Conservation (phyloP, 352 stramenopile genomes). For the Phytophthora uliginosa region DNA sequence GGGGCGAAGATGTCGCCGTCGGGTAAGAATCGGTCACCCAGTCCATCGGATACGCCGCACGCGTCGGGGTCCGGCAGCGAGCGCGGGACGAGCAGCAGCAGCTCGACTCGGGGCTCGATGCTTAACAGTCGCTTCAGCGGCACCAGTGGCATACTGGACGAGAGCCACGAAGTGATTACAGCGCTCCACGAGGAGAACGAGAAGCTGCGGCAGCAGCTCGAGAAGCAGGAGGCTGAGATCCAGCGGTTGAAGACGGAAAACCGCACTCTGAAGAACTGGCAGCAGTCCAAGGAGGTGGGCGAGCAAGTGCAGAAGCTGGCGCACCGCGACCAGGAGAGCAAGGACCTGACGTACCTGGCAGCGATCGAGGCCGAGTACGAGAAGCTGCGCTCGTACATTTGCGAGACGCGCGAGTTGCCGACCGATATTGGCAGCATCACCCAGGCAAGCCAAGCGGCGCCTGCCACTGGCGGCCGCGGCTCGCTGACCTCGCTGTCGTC, state of each 20-base stretch:
- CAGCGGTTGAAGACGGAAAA: slow-evolving; percentile 84
- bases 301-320: slow-evolving; percentile 91
- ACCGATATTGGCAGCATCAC: slow-evolving; percentile 69
- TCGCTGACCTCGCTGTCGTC: slow-evolving; percentile 50
- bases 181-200: slow-evolving; percentile 89
- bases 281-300: slow-evolving; percentile 89
- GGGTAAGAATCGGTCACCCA: slow-evolving; percentile 38
- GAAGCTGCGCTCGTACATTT: slow-evolving; percentile 84
- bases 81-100: slow-evolving; percentile 30
- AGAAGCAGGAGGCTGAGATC: slow-evolving; percentile 80
- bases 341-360: slow-evolving; percentile 86
- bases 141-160: slow-evolving; percentile 83
- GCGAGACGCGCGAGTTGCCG: slow-evolving; percentile 79
- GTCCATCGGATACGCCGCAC: slow-evolving; percentile 34
- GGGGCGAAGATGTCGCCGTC: slow-evolving; percentile 58
- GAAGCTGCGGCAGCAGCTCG: slow-evolving; percentile 75
- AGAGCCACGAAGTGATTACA: slow-evolving; percentile 90
- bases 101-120: slow-evolving; percentile 63
- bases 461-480: slow-evolving; percentile 19
- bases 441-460: slow-evolving; percentile 17
- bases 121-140: slow-evolving; percentile 66
- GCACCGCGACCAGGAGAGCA: slow-evolving; percentile 87
- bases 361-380: slow-evolving; percentile 88
- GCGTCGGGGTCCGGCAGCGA: slow-evolving; percentile 25
- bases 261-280: slow-evolving; percentile 84